Base-by-base conservation (phyloP, 2,329 filamentous ascomycete species). In the Pseudogymnoascus verrucosus region DNA sequence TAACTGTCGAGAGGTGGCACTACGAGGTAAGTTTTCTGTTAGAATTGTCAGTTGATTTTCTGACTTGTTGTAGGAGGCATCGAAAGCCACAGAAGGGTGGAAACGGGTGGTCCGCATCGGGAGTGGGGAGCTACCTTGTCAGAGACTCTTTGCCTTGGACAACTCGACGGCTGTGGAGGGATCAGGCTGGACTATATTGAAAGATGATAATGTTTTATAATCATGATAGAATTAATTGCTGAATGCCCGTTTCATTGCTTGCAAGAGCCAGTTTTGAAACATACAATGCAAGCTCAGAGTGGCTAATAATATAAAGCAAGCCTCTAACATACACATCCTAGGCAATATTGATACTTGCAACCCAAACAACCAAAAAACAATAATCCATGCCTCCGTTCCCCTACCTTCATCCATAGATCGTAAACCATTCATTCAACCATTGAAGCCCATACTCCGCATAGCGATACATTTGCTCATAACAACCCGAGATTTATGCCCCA, bases 1-100 rank as follows among this genome's bases (percentile, higher is more conserved):
- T 69, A 37, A 68, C 65, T 3, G 60, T 66, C 16, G 68, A 68
- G 28, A 60, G 68, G 40, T 70, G 64, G 65, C 59, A 63, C 14
- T 64, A 10, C 23, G n/a, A 62, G 31, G 62, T 63, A 39, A 62
- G 36, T 47, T 23, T 2, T 14, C 10, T 5, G 5, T 19, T 12
- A 7, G 5, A 34, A 57, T 36, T 1, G 5, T 7, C 12, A 34
- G 34, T 21, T 21, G n/a, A 4, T 36, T 57, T 34, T 36, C 51
- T 57, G 16, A 57, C 51, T 21, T 57, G n/a, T 57, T 28, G 23
- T 19, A 54, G 16, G 19, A 12, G 51, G 51, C n/a, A 19, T 34
- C 28, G 51, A 57, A 36, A 19, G 16, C 26, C 3, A 57, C 16
- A 16, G 51, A 57, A 36, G 51, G 28, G 10, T 57, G 51, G 51